Evolutionary conservation across 2,329 filamentous ascomycete species (phyloP), one percentile per base, ranked within the genome.

Genomic region (Hypomyces perniciosus): DNA sequence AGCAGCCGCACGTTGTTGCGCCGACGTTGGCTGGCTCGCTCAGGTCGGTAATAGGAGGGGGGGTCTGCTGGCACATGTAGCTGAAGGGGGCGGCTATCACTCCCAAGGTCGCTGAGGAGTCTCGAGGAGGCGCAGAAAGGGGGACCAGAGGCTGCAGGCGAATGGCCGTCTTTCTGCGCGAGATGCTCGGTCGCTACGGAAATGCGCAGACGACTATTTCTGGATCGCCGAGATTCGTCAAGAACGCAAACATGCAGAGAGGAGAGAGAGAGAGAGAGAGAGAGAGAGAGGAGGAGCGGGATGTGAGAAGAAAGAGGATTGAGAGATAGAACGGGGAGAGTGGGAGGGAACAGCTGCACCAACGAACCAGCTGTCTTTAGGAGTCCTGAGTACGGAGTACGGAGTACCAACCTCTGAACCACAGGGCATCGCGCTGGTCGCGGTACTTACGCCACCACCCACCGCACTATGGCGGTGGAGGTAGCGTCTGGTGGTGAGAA

Each of bases 221-320:
- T 20, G 20, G 20, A 20, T 20, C 20, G 20, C 20, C 20, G 20
- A 20, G 20, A 20, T 20, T 20, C 20, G 20, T 20, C 20, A 20
- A 20, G 20, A 20, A 20, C 20, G 20, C 20, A 20, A 20, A 20
- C 20, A 20, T 20, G 20, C 31, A 47, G 58, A 50, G 54, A 50
- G 39, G 38, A 40, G 46, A 49, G 47, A 42, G 48, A 38, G 46
- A 46, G 37, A 27, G 39, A 38, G 30, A 40, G 46, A 49, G 47
- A 42, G 48, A 38, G 46, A 46, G 37, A 27, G 39, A 38, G 30
- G 52, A 54, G 50, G 47, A 43, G 50, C 54, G 47, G 52, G 39
- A 52, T 27, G 41, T 28, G 44, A 59, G 52, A 48, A 46, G 54
- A 52, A 59, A 55, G 56, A 54, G 57, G 54, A 52, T 12, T 12